Conservation (phyloP, 2,329 filamentous ascomycete genomes). For the Penicillium italicum region DNA sequence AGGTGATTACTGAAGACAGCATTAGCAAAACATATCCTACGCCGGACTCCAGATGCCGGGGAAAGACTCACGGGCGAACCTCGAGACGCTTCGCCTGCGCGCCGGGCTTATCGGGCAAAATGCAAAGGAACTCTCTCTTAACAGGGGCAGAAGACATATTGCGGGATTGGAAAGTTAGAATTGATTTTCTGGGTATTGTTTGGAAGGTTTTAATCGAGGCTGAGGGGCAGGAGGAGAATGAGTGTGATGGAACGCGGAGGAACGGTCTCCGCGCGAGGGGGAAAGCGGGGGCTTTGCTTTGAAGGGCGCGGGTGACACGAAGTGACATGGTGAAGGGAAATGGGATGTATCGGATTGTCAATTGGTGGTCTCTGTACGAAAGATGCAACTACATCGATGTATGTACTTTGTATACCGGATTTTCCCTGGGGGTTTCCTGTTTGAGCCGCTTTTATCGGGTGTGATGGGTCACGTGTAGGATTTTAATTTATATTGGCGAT, state of each 20-base stretch:
- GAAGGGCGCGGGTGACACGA: constrained; percentile 1
- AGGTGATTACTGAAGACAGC: constrained; percentile 50
- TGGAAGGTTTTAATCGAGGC: background rate
- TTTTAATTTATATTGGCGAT: too few relatives aligned
- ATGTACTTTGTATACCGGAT: background rate
- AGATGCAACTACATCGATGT: background rate
- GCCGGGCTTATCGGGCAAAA: constrained; percentile 64
- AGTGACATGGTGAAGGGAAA: background rate
- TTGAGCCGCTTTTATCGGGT: background rate
- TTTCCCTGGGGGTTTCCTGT: background rate
- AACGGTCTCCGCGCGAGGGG: constrained; percentile 19
- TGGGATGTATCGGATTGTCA: background rate
- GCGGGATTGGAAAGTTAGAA: constrained; percentile 7
- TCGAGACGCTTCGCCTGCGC: constrained; percentile 59
- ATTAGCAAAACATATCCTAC: background rate
- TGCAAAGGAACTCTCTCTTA: constrained; percentile 64
- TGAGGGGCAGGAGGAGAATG: background rate
- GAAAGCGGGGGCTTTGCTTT: constrained; percentile 17
- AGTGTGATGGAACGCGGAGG: constrained; percentile 12
- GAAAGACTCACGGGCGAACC: constrained; percentile 30
- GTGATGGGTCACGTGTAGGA: background rate
- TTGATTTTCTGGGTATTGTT: background rate
- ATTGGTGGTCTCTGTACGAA: background rate
- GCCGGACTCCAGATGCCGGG: background rate
- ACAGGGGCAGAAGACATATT: constrained; percentile 27